phyloP scores from a whole-genome alignment of 305 asterid species.

The Solanum hybrid region DNA sequence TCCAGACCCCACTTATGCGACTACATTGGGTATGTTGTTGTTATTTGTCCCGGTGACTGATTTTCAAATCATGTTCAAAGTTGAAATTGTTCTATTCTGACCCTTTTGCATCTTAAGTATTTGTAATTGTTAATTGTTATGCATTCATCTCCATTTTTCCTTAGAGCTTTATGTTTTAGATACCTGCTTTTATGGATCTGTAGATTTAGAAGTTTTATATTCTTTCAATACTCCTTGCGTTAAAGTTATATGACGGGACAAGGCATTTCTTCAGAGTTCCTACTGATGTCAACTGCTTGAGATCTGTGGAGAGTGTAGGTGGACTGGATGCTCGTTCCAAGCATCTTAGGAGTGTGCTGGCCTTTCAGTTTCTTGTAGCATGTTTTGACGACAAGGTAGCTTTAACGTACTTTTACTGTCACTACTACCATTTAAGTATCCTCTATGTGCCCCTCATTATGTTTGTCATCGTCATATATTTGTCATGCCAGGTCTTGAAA shows the following conservation, averaged over 20 bases:
- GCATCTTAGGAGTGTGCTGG: slow-evolving; percentile 67
- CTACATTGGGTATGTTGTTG: background rate
- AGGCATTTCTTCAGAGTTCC: slow-evolving; percentile 43
- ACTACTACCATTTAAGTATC: background rate
- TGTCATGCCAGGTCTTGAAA: background rate
- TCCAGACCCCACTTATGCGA: background rate
- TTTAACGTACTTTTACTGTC: background rate
- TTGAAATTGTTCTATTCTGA: background rate
- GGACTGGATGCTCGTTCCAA: slow-evolving; percentile 55
- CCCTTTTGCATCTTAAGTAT: background rate
- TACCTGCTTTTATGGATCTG: background rate
- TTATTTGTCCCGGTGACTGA: background rate
- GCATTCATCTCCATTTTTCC: background rate
- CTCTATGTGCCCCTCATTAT: background rate
- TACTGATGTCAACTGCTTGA: slow-evolving; percentile 62
- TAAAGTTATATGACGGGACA: background rate
- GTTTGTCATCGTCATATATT: background rate
- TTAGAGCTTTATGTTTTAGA: background rate
- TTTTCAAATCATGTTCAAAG: background rate
- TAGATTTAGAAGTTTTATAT: background rate
- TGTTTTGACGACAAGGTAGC: slow-evolving; percentile 54
- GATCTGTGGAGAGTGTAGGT: slow-evolving; percentile 58
- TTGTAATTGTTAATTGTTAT: background rate
- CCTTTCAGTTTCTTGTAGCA: slow-evolving; percentile 56
- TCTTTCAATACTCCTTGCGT: background rate